phyloP scores from a whole-genome alignment of 176 grass and related monocot genomes.

The Secale cereale region DNA sequence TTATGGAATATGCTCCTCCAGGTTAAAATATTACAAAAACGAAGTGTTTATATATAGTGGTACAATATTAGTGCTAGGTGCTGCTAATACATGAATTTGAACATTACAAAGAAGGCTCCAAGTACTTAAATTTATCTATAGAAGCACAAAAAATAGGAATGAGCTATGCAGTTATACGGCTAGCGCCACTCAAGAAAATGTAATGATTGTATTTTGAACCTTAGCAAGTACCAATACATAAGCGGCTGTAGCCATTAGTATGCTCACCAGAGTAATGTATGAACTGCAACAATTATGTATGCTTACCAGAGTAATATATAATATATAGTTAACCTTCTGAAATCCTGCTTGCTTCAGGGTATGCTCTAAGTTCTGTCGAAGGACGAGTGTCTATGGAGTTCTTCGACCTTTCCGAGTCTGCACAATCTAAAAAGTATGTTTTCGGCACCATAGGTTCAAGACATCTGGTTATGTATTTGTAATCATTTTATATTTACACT shows the following conservation, averaged over 20 bases:
- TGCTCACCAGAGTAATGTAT: background rate
- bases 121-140: background rate
- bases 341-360: constrained; percentile 57
- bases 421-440: constrained; percentile 89
- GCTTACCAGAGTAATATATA: background rate
- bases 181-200: background rate
- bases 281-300: background rate
- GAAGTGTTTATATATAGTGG: background rate
- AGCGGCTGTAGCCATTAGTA: background rate
- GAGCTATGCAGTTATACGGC: background rate
- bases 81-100: background rate
- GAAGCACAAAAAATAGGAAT: background rate
- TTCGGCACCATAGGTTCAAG: constrained; percentile 4
- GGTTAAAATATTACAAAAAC: background rate
- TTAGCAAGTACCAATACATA: constrained; percentile 1
- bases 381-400: constrained; percentile 97
- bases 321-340: background rate
- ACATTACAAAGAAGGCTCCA: background rate
- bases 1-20: constrained; percentile 1
- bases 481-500: background rate
- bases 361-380: constrained; percentile 95
- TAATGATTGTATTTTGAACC: background rate
- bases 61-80: background rate
- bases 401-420: constrained; percentile 85
- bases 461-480: background rate